Evolutionary conservation across 768 basidiomycete species (phyloP).

Genomic region (Termitomyces sp.): DNA sequence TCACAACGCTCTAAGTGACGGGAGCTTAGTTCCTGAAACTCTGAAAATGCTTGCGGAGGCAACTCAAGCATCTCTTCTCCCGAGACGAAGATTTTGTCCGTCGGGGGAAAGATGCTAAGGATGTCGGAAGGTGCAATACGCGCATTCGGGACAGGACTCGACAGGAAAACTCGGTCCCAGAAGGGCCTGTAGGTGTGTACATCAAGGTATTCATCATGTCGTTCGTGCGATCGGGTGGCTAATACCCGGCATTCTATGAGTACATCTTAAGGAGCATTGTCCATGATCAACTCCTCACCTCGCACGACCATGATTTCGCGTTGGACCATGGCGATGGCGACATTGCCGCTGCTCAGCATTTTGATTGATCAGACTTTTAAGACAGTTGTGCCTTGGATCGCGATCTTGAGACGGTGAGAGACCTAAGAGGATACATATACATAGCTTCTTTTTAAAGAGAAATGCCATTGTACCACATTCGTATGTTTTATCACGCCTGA

Average conservation of each 20-base stretch:
- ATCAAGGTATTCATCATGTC: conserved; percentile 55
- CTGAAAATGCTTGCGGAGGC: conserved; percentile 49
- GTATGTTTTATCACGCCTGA: neutral
- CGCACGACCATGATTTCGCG: conserved; percentile 65
- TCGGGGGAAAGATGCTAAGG: conserved; percentile 50
- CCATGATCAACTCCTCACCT: conserved; percentile 34
- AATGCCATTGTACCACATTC: neutral
- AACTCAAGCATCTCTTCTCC: conserved; percentile 60
- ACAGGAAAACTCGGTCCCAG: conserved; percentile 62
- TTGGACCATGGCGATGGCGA: conserved; percentile 67
- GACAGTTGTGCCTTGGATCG: neutral
- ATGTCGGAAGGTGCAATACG: conserved; percentile 59
- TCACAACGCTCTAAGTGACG: conserved; percentile 54
- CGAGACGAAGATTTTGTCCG: conserved; percentile 24
- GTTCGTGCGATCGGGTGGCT: conserved; percentile 55
- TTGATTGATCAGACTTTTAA: neutral
- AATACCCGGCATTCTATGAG: neutral
- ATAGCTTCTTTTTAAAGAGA: neutral
- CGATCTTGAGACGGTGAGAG: neutral
- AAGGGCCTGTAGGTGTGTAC: conserved; percentile 64
- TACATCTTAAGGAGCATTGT: conserved; percentile 5
- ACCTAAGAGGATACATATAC: neutral
- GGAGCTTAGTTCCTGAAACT: conserved; percentile 50
- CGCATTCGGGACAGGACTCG: conserved; percentile 51
- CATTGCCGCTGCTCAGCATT: conserved; percentile 49